Evolutionary conservation across 768 basidiomycete genomes (phyloP).

Genomic region (Hericium rajendrae): DNA sequence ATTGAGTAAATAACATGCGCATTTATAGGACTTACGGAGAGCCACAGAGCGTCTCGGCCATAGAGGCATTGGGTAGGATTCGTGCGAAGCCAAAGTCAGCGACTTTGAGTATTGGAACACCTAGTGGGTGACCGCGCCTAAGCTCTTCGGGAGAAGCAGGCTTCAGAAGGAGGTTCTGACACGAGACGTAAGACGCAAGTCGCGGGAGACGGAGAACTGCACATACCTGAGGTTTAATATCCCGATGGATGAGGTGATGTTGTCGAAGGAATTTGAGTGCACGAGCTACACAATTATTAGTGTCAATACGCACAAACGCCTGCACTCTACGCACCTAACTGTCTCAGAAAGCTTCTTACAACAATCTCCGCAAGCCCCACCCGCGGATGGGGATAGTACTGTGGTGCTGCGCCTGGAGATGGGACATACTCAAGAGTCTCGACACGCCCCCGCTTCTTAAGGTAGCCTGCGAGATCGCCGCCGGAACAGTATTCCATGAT

Average conservation of each 20-base stretch:
- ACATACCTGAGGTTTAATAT: constrained; percentile 80
- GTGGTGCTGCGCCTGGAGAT: constrained; percentile 52
- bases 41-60: constrained; percentile 97
- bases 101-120: constrained; percentile 91
- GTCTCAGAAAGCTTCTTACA: constrained; percentile 85
- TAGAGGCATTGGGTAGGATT: constrained; percentile 80
- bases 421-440: constrained; percentile 81
- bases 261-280: constrained; percentile 89
- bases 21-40: constrained; percentile 59
- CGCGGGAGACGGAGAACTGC: not conserved
- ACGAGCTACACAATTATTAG: constrained; percentile 45
- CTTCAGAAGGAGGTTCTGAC: constrained; percentile 73
- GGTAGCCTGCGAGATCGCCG: constrained; percentile 92
- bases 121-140: constrained; percentile 79
- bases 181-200: not conserved
- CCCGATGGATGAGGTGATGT: constrained; percentile 87
- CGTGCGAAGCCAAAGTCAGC: constrained; percentile 98
- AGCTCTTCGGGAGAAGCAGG: constrained; percentile 74
- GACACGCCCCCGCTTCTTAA: constrained; percentile 93
- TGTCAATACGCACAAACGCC: not conserved
- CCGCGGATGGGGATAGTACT: constrained; percentile 87
- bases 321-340: constrained; percentile 52
- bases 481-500: constrained; percentile 98
- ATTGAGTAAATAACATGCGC: too few relatives aligned
- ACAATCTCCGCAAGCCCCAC: constrained; percentile 84